Evolutionary conservation across 768 basidiomycete species (phyloP), one percentile per base, ranked within the genome.

Genomic region (Cystobasidium tubakii): DNA sequence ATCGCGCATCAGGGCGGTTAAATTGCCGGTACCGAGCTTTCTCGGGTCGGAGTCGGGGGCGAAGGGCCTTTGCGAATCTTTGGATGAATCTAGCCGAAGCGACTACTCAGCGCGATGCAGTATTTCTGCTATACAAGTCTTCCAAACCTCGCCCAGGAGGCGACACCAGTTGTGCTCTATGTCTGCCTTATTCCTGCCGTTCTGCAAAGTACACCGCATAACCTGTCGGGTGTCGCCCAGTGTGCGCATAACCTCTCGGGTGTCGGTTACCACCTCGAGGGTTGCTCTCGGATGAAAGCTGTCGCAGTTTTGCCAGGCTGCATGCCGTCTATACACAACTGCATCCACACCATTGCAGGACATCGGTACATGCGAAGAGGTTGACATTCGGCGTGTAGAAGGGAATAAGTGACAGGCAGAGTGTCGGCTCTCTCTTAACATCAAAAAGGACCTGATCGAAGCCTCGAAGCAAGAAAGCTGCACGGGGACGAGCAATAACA

Each of bases 191-290:
- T 1, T 50, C 3, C 21, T n/a, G 46, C 46, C 9, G 4, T 15
- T 12, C 46, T 50, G 46, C 46, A 9, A 50, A 50, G 12, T 50
- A 50, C 39, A n/a, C 46, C 46, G 23, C 15, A 23, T 29, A 60
- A 60, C 57, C 57, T 60, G 57, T 60, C 57, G 57, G 57, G 57
- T 60, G 23, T 25, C 23, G 4, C 4, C 6, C 57, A 60, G 13
- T 29, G 57, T 34, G 29, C 29, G 29, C 57, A 29, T 60, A 60
- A 60, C 57, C 57, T 60, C 12, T 60, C 57, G 57, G 57, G 57
- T 60, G 15, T n/a, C 27, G 57, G 23, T 55, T 7, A 55, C 53
- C 53, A n/a, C 53, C 33, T 25, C 12, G 29, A 60, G 57, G 29
- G 25, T 60, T 60, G 25, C 29, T 19, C 53, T n/a, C 21, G 6